These are phyloP conservation scores for Penicillium fuscoglaucum DNA, from an alignment of 2,329 filamentous ascomycete species.

Conservation along the genomic window DNA sequence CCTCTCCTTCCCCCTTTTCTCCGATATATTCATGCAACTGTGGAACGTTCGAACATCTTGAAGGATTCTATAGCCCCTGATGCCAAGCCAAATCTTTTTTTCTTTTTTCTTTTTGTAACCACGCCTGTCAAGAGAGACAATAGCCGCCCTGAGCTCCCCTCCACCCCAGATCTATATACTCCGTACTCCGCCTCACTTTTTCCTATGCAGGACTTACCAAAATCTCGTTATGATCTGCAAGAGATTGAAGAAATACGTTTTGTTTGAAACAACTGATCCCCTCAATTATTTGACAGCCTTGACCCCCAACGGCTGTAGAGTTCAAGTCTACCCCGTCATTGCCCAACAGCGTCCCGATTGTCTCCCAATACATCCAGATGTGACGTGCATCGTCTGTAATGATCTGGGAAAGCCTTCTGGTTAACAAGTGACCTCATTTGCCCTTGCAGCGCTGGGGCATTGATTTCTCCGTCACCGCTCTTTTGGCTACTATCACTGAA, in stretches of 20 bases:
- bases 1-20: neutral
- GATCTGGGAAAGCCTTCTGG: neutral
- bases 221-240: neutral
- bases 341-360: neutral
- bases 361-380: neutral
- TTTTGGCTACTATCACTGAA: neutral
- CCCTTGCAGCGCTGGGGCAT: slow-evolving; percentile 5
- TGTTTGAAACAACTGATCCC: neutral
- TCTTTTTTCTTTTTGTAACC: neutral
- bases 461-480: slow-evolving; percentile 6
- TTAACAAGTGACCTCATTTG: neutral
- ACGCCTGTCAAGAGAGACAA: neutral
- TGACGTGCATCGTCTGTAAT: neutral
- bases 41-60: neutral
- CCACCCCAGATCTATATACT: neutral
- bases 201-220: neutral
- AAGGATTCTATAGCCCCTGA: neutral
- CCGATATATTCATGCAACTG: neutral
- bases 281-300: neutral
- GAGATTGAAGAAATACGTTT: neutral
- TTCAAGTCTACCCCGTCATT: neutral
- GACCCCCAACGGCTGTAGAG: neutral
- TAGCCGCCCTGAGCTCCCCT: neutral
- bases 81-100: neutral
- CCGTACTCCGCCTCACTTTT: neutral